Base-by-base conservation (phyloP, 176 grass and related monocot genomes). In the Metroxylon sagu region DNA sequence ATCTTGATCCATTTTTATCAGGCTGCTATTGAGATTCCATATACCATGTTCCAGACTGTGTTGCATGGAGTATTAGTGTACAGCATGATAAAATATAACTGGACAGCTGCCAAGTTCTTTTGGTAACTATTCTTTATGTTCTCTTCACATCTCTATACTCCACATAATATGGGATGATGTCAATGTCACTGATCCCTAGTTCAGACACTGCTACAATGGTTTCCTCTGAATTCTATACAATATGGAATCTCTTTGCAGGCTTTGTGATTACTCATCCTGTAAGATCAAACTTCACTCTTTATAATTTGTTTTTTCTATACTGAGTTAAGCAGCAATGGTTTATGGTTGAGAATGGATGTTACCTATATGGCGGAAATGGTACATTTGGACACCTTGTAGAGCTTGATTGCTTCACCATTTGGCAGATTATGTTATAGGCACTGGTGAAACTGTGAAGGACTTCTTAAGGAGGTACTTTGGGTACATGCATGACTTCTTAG, bases 381-480 rank as follows among this genome's bases (percentile, higher is more conserved):
- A 76, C 43, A 66, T 56, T 29, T 66, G 72, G 72, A 61, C 72
- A 75, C 72, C 10, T 16, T 75, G 16, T 75, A 75, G 25, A 61
- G 72, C 3, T 50, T 75, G 10, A 4, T 27, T 19, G 52, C 16
- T 28, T 75, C 72, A 18, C 72, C 65, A 19, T 66, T 66, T 66
- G 72, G 72, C 39, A 12, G 30, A 18, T 50, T 60, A 25, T 60
- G 62, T 53, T 19, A 29, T 19, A 14, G 7, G 5, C 21, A 0
- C 21, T 23, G 21, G 21, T 23, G 21, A 66, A 50, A 19, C 0
- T 2, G 49, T 66, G 64, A 1, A 15, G 3, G 49, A 53, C 1
- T 66, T 53, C 64, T 2, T 66, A 48, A 14, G 25, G 50, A 53
- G 64, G 10, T 66, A 29, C 49, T 66, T 66, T 29, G 64, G 64